phyloP scores from a whole-genome alignment of 2,329 filamentous ascomycete genomes.

The Stachybotrys chartarum region DNA sequence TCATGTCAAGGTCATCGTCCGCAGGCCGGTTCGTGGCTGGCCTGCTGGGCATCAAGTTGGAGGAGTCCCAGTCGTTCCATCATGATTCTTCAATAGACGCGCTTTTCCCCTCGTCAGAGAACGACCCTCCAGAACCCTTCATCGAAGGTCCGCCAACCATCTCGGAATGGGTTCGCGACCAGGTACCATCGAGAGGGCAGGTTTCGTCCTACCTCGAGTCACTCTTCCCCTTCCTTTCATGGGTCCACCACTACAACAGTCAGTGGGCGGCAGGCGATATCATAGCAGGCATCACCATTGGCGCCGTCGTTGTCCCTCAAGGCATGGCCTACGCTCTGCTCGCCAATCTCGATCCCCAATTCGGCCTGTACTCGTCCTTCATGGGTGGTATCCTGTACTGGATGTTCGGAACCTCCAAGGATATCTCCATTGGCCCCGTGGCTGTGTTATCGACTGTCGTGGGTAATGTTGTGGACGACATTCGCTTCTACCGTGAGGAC shows the following conservation, averaged over 20 bases:
- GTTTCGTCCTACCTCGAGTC: constrained; percentile 55
- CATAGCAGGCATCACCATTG: constrained; percentile 62
- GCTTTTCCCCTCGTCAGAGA: not conserved
- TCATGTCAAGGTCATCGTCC: not conserved
- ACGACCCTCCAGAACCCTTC: constrained; percentile 39
- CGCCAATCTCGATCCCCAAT: constrained; percentile 73
- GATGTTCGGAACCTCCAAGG: constrained; percentile 97
- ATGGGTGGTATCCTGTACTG: constrained; percentile 94
- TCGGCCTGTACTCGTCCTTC: constrained; percentile 80
- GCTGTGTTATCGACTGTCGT: constrained; percentile 91
- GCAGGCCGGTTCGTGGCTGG: not conserved
- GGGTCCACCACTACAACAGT: constrained; percentile 82
- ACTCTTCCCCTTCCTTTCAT: constrained; percentile 82
- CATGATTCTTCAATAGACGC: not conserved
- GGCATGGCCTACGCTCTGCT: constrained; percentile 92
- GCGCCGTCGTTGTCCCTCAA: constrained; percentile 79
- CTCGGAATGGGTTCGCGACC: constrained; percentile 60
- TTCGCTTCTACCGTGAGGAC: constrained; percentile 48
- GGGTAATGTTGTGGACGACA: constrained; percentile 69
- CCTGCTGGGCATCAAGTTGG: not conserved
- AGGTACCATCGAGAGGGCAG: constrained; percentile 52
- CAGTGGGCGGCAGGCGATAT: constrained; percentile 87
- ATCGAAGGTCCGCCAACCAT: constrained; percentile 75
- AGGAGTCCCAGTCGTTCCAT: not conserved
- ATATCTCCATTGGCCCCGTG: constrained; percentile 95